Evolutionary conservation across 257 asterid genomes (phyloP).

Genomic region (Salvia rosmarinus): DNA sequence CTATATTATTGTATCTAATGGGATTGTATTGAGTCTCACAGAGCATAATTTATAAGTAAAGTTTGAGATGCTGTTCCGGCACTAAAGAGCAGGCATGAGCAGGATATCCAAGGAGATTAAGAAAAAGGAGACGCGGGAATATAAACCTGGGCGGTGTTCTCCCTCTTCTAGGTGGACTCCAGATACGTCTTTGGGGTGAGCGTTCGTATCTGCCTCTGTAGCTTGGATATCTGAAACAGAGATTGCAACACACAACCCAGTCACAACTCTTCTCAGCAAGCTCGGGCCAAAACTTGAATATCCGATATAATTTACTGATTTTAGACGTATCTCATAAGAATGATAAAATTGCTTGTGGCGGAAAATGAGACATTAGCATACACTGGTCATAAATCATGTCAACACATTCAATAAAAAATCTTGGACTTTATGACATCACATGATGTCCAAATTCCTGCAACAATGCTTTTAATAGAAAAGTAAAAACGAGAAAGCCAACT

Average conservation of each 20-base stretch:
- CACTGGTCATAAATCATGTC: neutral
- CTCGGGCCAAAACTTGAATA: neutral
- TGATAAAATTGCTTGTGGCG: neutral
- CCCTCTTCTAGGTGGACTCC: slow-evolving; percentile 79
- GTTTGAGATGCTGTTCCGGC: neutral
- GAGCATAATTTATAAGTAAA: neutral
- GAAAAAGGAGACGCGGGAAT: slow-evolving; percentile 2
- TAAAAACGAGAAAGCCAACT: slow-evolving; percentile 14
- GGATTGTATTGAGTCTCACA: neutral
- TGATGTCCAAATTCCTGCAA: neutral
- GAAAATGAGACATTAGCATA: neutral
- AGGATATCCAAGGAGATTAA: neutral
- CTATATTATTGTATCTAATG: neutral
- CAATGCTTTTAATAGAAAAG: neutral
- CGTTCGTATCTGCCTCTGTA: slow-evolving; percentile 65
- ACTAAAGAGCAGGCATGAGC: neutral
- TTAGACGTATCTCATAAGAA: neutral
- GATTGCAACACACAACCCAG: neutral
- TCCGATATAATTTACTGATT: slow-evolving; percentile 1
- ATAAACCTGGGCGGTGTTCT: slow-evolving; percentile 90
- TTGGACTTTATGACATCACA: neutral
- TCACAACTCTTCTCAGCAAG: neutral
- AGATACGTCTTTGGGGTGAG: slow-evolving; percentile 65
- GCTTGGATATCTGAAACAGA: slow-evolving; percentile 61
- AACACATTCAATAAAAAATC: neutral